phyloP scores from a whole-genome alignment of 176 grass and related monocot species.

The Carex myosuroides region DNA sequence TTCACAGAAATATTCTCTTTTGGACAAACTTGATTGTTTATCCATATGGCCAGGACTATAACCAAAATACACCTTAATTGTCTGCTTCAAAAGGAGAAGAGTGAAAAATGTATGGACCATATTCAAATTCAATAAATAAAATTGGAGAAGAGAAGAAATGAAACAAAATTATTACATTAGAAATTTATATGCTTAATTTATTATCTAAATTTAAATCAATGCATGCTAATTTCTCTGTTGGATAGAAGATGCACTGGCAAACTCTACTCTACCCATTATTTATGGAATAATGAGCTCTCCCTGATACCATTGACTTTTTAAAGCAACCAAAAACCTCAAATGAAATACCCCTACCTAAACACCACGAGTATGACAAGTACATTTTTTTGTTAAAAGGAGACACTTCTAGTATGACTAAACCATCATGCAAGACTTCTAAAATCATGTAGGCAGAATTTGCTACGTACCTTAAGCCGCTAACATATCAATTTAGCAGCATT shows the following conservation, averaged over 20 bases:
- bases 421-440: not conserved
- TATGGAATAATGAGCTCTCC: not conserved
- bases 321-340: not conserved
- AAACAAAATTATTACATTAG: not conserved
- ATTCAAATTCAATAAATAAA: not conserved
- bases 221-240: not conserved
- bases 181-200: not conserved
- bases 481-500: not conserved
- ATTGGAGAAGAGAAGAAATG: not conserved
- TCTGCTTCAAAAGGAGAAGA: not conserved
- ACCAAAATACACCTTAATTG: not conserved
- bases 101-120: not conserved
- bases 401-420: not conserved
- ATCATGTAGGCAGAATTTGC: not conserved
- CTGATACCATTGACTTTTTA: not conserved
- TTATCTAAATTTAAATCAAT: not conserved
- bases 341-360: not conserved
- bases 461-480: not conserved
- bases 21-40: not conserved
- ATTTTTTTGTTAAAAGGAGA: not conserved
- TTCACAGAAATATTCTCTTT: not conserved
- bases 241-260: not conserved
- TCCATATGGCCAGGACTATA: not conserved
- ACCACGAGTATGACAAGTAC: not conserved
- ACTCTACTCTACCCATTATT: not conserved